Evolutionary conservation across 2,329 filamentous ascomycete species (phyloP).

Genomic region (Claviceps sp.): DNA sequence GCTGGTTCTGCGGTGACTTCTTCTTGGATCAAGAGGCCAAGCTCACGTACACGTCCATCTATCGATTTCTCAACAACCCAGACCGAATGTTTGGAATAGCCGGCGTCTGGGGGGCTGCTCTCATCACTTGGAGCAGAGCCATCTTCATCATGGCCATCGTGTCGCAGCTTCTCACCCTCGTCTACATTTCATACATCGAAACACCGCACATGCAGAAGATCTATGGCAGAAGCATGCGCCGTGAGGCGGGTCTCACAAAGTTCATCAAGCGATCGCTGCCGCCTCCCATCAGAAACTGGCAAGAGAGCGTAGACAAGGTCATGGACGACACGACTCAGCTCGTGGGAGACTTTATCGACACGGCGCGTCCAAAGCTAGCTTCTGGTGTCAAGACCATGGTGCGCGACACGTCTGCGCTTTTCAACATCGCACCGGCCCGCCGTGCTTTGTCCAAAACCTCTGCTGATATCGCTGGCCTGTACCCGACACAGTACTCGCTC

Average conservation of each 20-base stretch:
- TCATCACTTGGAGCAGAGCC: slow-evolving; percentile 80
- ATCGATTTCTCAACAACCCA: slow-evolving; percentile 95
- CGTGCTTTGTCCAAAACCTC: slow-evolving; percentile 71
- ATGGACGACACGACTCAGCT: slow-evolving; percentile 78
- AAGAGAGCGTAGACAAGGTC: slow-evolving; percentile 76
- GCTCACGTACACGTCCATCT: slow-evolving; percentile 92
- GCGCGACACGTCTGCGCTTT: slow-evolving; percentile 73
- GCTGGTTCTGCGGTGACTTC: slow-evolving; percentile 98
- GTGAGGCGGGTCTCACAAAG: slow-evolving; percentile 83
- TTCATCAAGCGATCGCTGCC: slow-evolving; percentile 81
- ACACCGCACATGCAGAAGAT: slow-evolving; percentile 97
- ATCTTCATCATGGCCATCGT: slow-evolving; percentile 79
- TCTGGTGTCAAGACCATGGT: slow-evolving; percentile 78
- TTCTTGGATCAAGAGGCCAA: slow-evolving; percentile 86
- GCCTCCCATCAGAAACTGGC: slow-evolving; percentile 67
- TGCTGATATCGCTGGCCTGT: slow-evolving; percentile 65
- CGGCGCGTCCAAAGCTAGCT: slow-evolving; percentile 72
- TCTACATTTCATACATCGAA: slow-evolving; percentile 86
- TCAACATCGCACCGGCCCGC: slow-evolving; percentile 79
- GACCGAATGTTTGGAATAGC: slow-evolving; percentile 88
- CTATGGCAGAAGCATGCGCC: slow-evolving; percentile 71
- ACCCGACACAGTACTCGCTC: slow-evolving; percentile 70
- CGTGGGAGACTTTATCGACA: slow-evolving; percentile 81
- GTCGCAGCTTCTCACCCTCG: slow-evolving; percentile 73
- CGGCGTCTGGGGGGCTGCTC: slow-evolving; percentile 86